Evolutionary conservation across 768 basidiomycete genomes (phyloP), one percentile per base, ranked within the genome.

Genomic region (Serendipita vermifera): DNA sequence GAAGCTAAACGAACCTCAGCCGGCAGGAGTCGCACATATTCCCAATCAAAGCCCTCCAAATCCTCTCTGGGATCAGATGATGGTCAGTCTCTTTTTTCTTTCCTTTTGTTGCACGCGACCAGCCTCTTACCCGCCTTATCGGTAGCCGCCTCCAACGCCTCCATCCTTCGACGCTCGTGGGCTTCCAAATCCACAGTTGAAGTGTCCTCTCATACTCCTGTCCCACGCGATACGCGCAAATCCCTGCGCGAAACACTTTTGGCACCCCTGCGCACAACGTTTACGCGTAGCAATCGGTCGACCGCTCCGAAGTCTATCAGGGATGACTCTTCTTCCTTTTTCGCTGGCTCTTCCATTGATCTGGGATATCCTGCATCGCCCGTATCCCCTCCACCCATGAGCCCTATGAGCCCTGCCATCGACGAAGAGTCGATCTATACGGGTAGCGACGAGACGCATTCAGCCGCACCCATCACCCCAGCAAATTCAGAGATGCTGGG

Each of bases 161-260:
- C n/a, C n/a, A n/a, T 29, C 20, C 29, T 51, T 29, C 46, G 46
- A 4, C 46, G 46, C n/a, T 51, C 46, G 6, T 51, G 46, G 46
- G 46, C 46, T n/a, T 51, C 46, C 20, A 51, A 51, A 26, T 51
- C 46, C 5, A 26, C 46, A 4, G 46, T 26, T n/a, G 46, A 51
- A 2, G 46, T 51, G 20, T 22, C 46, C 5, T 20, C 46, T 29
- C 22, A 15, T 3, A 51, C 11, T 9, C 20, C 1, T 9, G 27
- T 26, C 11, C 9, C n/a, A 22, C 46, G 20, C 22, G 46, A 51
- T 4, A n/a, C 24, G 22, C 46, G 46, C 46, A 51, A 51, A 26
- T 51, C 46, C 9, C 24, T 51, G 7, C 46, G 46, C 5, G 46
- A 20, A 22, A 51, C 46, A 9, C 17, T 51, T 5, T 29, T 51